Base-by-base conservation (phyloP, 148 eudicot genomes). In the Rhododendron williamsianum region DNA sequence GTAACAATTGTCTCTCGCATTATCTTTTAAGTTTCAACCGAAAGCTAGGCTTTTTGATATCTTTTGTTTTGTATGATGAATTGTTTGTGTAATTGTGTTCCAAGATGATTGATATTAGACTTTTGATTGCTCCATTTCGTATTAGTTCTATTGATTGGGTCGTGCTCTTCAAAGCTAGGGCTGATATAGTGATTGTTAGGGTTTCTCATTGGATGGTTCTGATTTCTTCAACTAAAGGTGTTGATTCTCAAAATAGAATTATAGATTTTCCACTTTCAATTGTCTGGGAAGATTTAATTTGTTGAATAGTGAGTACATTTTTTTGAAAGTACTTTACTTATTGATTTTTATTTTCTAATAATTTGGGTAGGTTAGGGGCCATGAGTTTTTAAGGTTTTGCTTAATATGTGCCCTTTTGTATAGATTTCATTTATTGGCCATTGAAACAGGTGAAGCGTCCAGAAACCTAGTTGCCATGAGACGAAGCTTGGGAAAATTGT, bases 401-500 rank as follows among this genome's bases (percentile, higher is more conserved):
- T 60, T 60, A 23, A 21, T n/a, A n/a, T n/a, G 71, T 16, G 43
- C 23, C 7, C 10, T 38, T 33, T 63, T 63, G 69, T 63, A 10
- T 67, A 27, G 33, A 67, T n/a, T 67, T 67, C 2, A 58, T 58
- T 19, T 5, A 60, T 21, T 69, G 4, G 73, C 73, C 35, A 69
- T 11, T 27, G 73, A 25, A 25, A 72, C 6, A 12, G 77, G 60
- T 9, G 21, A 25, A 33, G 67, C 11, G 82, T 78, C 16, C 38
- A 25, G 19, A 79, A 30, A 79, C 19, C 33, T 2, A 3, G 3
- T 30, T 80, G 60, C 86, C 83, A 89, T 91, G 92, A 88, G 92
- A 86, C 81, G 87, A 74, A 89, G 86, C 81, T 84, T 91, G 48
- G 81, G 81, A 41, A 88, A 83, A 65, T 41, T 88, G 52, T 84